A percentile compares a stretch with the other conserved stretches of the same genome.
phyloP scores from a whole-genome alignment of 306 rosid genomes.

The Casuarina equisetifolia region DNA sequence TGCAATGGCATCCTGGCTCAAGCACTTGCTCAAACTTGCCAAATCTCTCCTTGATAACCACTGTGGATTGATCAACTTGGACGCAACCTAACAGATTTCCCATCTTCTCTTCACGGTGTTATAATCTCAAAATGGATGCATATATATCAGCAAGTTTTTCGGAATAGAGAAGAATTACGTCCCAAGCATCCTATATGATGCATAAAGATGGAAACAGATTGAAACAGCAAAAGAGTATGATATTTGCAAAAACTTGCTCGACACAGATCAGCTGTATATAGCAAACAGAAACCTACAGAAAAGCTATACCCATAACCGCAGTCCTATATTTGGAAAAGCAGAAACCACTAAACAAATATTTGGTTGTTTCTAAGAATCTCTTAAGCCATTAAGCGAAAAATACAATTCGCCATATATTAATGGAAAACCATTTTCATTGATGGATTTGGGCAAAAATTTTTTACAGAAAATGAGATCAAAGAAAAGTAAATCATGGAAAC shows the following conservation, averaged over 20 bases:
- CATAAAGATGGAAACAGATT: background rate
- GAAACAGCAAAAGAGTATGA: background rate
- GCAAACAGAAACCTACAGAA: background rate
- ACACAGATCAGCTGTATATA: background rate
- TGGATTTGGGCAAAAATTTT: background rate
- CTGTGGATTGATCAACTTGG: slow-evolving; percentile 80
- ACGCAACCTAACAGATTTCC: slow-evolving; percentile 67
- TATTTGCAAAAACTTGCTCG: background rate
- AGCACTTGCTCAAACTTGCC: slow-evolving; percentile 73
- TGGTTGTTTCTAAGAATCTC: background rate
- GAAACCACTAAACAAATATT: background rate
- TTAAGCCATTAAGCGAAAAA: background rate
- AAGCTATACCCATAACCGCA: background rate
- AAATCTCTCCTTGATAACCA: slow-evolving; percentile 76
- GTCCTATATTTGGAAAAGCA: background rate
- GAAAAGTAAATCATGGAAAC: background rate
- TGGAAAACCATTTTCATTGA: background rate
- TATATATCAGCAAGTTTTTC: slow-evolving; percentile 1
- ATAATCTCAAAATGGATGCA: slow-evolving; percentile 9
- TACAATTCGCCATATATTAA: background rate
- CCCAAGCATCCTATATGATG: background rate
- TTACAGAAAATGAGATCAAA: background rate
- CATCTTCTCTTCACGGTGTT: slow-evolving; percentile 50
- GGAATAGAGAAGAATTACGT: background rate
- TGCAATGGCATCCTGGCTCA: slow-evolving; percentile 90